phyloP scores from a whole-genome alignment of 768 basidiomycete genomes.

The Boletus barrowsii region DNA sequence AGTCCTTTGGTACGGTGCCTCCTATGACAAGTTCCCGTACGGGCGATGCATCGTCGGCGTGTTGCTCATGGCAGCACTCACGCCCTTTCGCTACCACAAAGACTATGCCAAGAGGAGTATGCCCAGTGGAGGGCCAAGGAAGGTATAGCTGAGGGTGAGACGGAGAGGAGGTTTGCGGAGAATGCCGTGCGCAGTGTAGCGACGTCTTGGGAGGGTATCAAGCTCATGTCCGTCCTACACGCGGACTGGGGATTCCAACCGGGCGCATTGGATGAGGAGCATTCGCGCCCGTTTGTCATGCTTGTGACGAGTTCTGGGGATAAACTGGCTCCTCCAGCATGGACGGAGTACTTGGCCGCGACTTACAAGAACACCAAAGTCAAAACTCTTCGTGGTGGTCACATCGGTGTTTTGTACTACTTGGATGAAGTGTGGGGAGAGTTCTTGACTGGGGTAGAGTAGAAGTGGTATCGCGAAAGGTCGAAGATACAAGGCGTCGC shows the following conservation, averaged over 20 bases:
- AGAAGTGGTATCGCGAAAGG: constrained; percentile 4
- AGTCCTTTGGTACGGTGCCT: constrained; percentile 54
- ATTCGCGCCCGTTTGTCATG: constrained; percentile 43
- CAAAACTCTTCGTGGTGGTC: constrained; percentile 46
- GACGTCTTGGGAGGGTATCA: constrained; percentile 51
- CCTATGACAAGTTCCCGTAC: constrained; percentile 50
- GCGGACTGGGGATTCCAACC: constrained; percentile 52
- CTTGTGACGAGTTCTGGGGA: constrained; percentile 45
- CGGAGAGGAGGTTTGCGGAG: constrained; percentile 39
- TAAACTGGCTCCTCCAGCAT: constrained; percentile 38
- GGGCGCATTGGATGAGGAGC: constrained; percentile 41
- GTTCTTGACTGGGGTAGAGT: constrained; percentile 19
- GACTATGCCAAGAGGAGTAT: constrained; percentile 40
- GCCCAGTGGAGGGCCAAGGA: constrained; percentile 41
- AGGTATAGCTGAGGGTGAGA: constrained; percentile 41
- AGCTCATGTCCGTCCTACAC: constrained; percentile 42
- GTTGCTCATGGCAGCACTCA: constrained; percentile 44
- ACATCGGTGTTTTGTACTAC: constrained; percentile 44
- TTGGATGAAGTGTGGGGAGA: constrained; percentile 46
- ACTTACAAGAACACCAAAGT: constrained; percentile 44
- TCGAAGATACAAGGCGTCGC: constrained; percentile 16
- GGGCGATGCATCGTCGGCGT: constrained; percentile 45
- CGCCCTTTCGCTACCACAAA: constrained; percentile 45
- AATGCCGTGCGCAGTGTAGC: constrained; percentile 47
- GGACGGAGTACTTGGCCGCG: constrained; percentile 47